Conservation (phyloP, 192 early-diverging fungal species). For the Spizellomyces punctatus region DNA sequence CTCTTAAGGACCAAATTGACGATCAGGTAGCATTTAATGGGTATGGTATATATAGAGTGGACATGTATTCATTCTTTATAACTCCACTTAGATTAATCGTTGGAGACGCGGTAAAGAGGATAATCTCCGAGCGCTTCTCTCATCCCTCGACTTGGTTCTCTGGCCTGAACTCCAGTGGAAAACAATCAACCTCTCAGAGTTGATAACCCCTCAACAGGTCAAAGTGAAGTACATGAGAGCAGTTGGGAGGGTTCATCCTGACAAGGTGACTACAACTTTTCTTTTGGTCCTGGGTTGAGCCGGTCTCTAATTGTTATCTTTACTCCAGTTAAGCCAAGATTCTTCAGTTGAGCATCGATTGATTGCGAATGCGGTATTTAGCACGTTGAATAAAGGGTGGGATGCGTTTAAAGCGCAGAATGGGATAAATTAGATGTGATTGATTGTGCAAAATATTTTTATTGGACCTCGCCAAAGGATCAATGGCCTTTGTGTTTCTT, state of each 20-base stretch:
- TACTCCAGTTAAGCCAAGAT: slow-evolving; percentile 46
- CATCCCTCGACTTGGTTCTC: slow-evolving; percentile 75
- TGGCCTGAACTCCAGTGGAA: slow-evolving; percentile 78
- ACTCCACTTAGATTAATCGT: slow-evolving; percentile 44
- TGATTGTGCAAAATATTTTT: too few relatives aligned
- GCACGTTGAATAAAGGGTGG: slow-evolving; percentile 91
- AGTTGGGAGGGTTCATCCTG: slow-evolving; percentile 91
- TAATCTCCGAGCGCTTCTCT: slow-evolving; percentile 87
- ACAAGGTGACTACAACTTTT: slow-evolving; percentile 63
- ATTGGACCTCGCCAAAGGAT: too few relatives aligned
- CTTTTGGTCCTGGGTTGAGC: neutral
- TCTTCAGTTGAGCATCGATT: slow-evolving; percentile 81
- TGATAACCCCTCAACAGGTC: slow-evolving; percentile 82
- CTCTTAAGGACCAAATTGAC: slow-evolving; percentile 80
- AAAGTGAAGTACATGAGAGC: slow-evolving; percentile 93
- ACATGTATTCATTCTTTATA: neutral
- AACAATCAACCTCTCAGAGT: slow-evolving; percentile 77
- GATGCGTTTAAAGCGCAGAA: slow-evolving; percentile 89
- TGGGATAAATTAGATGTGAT: slow-evolving; percentile 16
- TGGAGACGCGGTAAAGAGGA: slow-evolving; percentile 91
- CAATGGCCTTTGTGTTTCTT: too few relatives aligned
- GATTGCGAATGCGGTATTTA: slow-evolving; percentile 88
- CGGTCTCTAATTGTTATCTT: slow-evolving; percentile 25
- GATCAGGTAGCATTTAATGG: slow-evolving; percentile 52
- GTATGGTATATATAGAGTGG: slow-evolving; percentile 2